A percentile compares a stretch with the other conserved stretches of the same genome.
phyloP scores from a whole-genome alignment of 495 filamentous ascomycete species.

The Aspergillus coremiiformis region DNA sequence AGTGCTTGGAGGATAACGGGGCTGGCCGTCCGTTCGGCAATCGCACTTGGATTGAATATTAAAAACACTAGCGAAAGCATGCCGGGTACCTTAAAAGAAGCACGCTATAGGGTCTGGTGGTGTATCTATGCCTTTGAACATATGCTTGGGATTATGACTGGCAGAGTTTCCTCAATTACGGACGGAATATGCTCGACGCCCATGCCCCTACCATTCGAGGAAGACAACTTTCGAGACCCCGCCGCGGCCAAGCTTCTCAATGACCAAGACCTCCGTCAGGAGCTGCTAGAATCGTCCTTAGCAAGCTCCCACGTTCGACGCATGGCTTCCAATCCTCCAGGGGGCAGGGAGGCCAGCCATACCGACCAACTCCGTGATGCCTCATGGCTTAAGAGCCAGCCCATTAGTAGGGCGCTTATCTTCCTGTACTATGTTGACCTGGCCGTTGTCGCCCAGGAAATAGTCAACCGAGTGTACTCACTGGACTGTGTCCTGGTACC shows the following conservation, averaged over 20 bases:
- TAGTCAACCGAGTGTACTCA: conserved; percentile 52
- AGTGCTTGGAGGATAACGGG: conserved; percentile 61
- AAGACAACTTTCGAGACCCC: conserved; percentile 39
- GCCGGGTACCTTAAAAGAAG: conserved; percentile 50
- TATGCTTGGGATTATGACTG: conserved; percentile 54
- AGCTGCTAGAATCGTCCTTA: conserved; percentile 29
- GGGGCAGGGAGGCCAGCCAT: conserved; percentile 20
- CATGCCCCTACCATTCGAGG: conserved; percentile 51
- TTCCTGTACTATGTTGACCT: conserved; percentile 47
- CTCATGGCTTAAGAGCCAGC: conserved; percentile 27
- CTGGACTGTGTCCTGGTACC: conserved; percentile 44
- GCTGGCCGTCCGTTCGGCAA: conserved; percentile 52
- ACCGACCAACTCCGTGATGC: conserved; percentile 18
- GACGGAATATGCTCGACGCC: conserved; percentile 53
- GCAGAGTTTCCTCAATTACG: conserved; percentile 54
- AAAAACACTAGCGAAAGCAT: conserved; percentile 49
- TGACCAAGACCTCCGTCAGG: conserved; percentile 27
- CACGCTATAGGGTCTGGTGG: conserved; percentile 60
- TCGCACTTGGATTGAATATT: conserved; percentile 57
- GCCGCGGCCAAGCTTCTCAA: conserved; percentile 26
- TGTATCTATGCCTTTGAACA: conserved; percentile 56
- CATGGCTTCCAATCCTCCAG: conserved; percentile 31
- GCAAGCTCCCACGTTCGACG: conserved; percentile 33
- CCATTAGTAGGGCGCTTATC: conserved; percentile 35
- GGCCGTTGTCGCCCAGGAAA: conserved; percentile 46